Conservation (phyloP, 2,329 filamentous ascomycete species). For the Beauveria varroae region DNA sequence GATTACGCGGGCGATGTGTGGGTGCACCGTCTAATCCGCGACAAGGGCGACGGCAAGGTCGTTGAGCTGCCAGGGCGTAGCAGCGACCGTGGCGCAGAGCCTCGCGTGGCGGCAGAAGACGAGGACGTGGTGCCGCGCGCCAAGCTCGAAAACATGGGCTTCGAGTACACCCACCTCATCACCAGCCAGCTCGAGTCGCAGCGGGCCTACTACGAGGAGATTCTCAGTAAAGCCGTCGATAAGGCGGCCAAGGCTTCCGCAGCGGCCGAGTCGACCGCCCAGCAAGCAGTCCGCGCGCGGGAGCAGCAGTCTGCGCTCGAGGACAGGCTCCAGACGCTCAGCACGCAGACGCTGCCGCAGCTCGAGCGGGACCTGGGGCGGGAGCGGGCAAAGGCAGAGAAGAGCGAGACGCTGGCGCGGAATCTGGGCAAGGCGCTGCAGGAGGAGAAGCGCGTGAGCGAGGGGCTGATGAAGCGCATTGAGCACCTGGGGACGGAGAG, state of each 20-base stretch:
- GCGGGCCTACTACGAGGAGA: constrained; percentile 87
- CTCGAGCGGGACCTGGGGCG: constrained; percentile 69
- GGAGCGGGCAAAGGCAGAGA: constrained; percentile 59
- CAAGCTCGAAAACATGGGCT: constrained; percentile 68
- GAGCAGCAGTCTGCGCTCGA: constrained; percentile 46
- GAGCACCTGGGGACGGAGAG: constrained; percentile 61
- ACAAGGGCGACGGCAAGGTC: constrained; percentile 86
- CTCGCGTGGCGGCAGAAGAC: constrained; percentile 22
- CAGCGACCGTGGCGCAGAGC: constrained; percentile 14
- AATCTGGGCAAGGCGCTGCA: constrained; percentile 67
- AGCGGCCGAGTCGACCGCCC: constrained; percentile 55
- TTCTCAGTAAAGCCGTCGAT: constrained; percentile 80
- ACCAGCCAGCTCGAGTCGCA: constrained; percentile 91
- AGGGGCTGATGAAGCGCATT: constrained; percentile 76
- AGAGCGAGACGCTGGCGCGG: constrained; percentile 68
- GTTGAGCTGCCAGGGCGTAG: constrained; percentile 71
- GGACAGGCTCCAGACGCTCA: constrained; percentile 36
- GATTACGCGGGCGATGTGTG: constrained; percentile 95
- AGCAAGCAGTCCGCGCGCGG: constrained; percentile 40
- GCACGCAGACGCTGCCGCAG: constrained; percentile 49
- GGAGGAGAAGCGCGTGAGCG: constrained; percentile 80
- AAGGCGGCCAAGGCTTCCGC: constrained; percentile 72
- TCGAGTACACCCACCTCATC: constrained; percentile 91
- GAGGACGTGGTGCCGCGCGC: constrained; percentile 64
- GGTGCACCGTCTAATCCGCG: constrained; percentile 90